A percentile compares a stretch with the other conserved stretches of the same genome.
Evolutionary conservation across 176 grass and related monocot species (phyloP).

Genomic region (Elymus sibiricus): DNA sequence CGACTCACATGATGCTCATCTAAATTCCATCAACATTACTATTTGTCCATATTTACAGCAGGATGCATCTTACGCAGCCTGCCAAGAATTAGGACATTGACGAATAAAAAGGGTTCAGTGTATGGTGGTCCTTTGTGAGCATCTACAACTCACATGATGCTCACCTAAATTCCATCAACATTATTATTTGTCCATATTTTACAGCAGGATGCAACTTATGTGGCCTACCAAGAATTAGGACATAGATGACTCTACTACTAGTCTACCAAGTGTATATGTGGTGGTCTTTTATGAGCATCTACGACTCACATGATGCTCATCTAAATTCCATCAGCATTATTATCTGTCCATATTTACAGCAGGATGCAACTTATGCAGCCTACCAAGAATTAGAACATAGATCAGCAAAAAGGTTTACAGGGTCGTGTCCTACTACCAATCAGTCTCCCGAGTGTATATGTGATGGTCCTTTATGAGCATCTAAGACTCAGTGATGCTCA

Average conservation of each 20-base stretch:
- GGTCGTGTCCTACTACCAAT: not conserved
- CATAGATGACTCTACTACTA: slow-evolving; percentile 1
- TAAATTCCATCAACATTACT: slow-evolving; percentile 43
- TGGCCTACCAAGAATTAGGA: slow-evolving; percentile 41
- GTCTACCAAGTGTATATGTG: not conserved
- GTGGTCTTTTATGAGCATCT: slow-evolving; percentile 36
- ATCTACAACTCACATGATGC: slow-evolving; percentile 3
- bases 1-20: slow-evolving; percentile 23
- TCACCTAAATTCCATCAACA: slow-evolving; percentile 31
- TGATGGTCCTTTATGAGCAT: slow-evolving; percentile 35
- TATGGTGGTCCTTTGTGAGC: slow-evolving; percentile 35
- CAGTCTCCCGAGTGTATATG: not conserved
- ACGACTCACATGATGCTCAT: slow-evolving; percentile 26
- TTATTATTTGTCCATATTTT: slow-evolving; percentile 43
- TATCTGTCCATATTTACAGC: slow-evolving; percentile 50
- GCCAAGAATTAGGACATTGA: slow-evolving; percentile 49
- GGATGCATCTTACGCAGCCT: slow-evolving; percentile 13
- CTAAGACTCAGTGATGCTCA: slow-evolving; percentile 12
- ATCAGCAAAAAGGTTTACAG: not conserved
- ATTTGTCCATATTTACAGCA: slow-evolving; percentile 49
- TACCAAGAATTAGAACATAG: slow-evolving; percentile 46
- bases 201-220: slow-evolving; percentile 30
- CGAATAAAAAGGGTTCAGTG: not conserved
- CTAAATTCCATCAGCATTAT: slow-evolving; percentile 33
- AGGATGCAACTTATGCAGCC: not conserved